These are phyloP conservation scores for Ophiostoma perfectum DNA, from an alignment of 2,329 filamentous ascomycete species.

Conservation along the genomic window DNA sequence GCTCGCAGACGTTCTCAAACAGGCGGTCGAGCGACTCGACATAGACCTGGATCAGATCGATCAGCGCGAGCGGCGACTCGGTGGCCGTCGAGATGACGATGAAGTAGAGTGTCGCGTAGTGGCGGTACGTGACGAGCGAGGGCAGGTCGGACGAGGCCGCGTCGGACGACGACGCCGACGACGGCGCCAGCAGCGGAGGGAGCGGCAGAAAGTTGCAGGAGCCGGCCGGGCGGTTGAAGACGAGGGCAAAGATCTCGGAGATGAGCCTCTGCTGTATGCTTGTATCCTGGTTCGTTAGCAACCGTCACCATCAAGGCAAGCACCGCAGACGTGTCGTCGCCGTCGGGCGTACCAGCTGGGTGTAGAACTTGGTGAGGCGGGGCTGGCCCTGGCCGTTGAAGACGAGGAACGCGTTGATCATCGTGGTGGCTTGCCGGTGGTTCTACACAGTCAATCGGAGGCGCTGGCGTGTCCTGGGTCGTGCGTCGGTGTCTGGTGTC, in stretches of 20 bases:
- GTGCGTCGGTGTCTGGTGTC: background rate
- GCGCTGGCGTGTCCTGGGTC: background rate
- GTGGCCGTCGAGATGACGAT: constrained; percentile 96
- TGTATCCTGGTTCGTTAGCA: constrained; percentile 63
- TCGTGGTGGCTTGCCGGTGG: constrained; percentile 37
- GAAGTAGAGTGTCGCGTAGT: constrained; percentile 98
- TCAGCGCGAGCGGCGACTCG: constrained; percentile 88
- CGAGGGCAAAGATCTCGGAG: constrained; percentile 93
- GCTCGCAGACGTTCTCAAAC: constrained; percentile 97
- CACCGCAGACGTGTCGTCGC: background rate
- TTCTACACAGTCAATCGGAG: background rate
- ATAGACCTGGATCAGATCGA: constrained; percentile 97
- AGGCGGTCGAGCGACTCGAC: constrained; percentile 91
- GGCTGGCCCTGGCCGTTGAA: constrained; percentile 99
- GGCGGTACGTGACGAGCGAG: constrained; percentile 92
- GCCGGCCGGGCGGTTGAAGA: constrained; percentile 82
- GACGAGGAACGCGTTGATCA: constrained; percentile 98
- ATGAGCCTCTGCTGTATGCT: constrained; percentile 95
- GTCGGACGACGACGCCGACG: constrained; percentile 64
- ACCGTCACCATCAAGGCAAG: background rate
- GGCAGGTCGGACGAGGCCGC: constrained; percentile 70
- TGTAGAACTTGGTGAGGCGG: constrained; percentile 96
- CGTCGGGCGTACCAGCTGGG: constrained; percentile 63
- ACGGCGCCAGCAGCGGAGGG: constrained; percentile 59
- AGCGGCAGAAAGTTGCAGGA: constrained; percentile 95